Conservation (phyloP, 139 green algal species). For the Volvox africanus region DNA sequence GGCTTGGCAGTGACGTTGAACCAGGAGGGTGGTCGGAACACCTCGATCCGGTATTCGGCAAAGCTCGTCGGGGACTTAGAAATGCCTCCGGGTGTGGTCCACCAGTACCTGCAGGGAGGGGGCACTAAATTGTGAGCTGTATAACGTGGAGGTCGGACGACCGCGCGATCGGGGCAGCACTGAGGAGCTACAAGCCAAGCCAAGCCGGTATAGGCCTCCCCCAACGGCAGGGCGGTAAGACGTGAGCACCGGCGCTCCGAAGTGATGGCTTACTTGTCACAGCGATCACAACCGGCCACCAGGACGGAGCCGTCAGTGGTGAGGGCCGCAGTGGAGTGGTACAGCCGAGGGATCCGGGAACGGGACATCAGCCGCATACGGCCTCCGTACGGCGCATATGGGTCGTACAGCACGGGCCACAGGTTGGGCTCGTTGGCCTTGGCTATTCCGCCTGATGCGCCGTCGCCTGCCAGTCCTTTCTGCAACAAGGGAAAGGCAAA, state of each 20-base stretch:
- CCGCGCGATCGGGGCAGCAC: no score
- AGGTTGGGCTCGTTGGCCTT: slow-evolving; percentile 53
- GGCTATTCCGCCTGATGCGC: background rate
- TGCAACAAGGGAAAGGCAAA: background rate
- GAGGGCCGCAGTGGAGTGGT: slow-evolving; percentile 51
- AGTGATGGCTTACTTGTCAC: slow-evolving; percentile 14
- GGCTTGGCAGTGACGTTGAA: slow-evolving; percentile 52
- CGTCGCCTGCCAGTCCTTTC: slow-evolving; percentile 58
- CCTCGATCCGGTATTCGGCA: slow-evolving; percentile 62
- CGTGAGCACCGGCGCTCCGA: no score
- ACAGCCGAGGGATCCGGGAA: slow-evolving; percentile 43
- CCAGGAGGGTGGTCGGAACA: slow-evolving; percentile 52
- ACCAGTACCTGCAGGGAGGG: slow-evolving; percentile 21
- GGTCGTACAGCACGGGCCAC: slow-evolving; percentile 57
- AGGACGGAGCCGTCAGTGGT: slow-evolving; percentile 59
- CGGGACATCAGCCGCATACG: slow-evolving; percentile 33
- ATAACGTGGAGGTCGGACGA: no score
- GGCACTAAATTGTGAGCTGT: background rate
- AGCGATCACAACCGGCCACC: slow-evolving; percentile 57
- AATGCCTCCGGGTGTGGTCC: slow-evolving; percentile 31
- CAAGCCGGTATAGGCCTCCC: no score
- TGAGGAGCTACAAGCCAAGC: no score
- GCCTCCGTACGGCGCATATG: background rate
- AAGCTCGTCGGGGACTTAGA: slow-evolving; percentile 25
- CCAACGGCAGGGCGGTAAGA: no score